Percentiles rank a stretch among this genome's conserved stretches.
These are phyloP conservation scores for Amphirosellinia nigrospora DNA, from an alignment of 495 filamentous ascomycete species.

Conservation along the genomic window DNA sequence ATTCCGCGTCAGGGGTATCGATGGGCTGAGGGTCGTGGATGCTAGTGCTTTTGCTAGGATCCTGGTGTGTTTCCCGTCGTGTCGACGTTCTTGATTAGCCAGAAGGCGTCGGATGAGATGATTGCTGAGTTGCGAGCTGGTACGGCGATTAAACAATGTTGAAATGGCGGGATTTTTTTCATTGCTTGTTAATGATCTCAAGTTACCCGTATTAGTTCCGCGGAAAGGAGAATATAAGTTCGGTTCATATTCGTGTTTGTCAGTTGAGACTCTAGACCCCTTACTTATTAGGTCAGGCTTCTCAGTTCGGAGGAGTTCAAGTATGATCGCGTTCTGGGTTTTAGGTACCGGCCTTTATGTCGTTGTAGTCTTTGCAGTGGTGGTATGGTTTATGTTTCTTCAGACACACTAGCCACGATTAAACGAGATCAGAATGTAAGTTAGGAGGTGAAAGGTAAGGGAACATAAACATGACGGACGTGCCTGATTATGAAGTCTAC, in stretches of 20 bases:
- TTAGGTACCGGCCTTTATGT: neutral
- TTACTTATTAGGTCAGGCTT: neutral
- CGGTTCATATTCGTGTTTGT: neutral
- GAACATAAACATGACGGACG: neutral
- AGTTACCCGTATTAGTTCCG: neutral
- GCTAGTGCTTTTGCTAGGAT: slow-evolving; percentile 54
- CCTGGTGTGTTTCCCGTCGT: slow-evolving; percentile 57
- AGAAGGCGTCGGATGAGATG: slow-evolving; percentile 66
- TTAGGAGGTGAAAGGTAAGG: neutral
- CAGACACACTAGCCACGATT: neutral
- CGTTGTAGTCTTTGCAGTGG: neutral
- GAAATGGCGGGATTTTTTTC: neutral
- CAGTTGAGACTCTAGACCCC: neutral
- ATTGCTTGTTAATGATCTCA: neutral
- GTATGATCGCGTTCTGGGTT: too few relatives aligned
- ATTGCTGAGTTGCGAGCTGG: slow-evolving; percentile 42
- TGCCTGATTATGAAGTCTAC: neutral
- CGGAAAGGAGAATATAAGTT: neutral
- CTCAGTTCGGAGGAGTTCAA: too few relatives aligned
- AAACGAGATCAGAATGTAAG: neutral
- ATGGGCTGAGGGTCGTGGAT: slow-evolving; percentile 54
- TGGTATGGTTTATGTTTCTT: neutral
- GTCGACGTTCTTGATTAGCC: slow-evolving; percentile 63
- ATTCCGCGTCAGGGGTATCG: slow-evolving; percentile 50
- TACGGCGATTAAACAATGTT: slow-evolving; percentile 6